Evolutionary conservation across 2,329 filamentous ascomycete species (phyloP).

Genomic region (Madurella mycetomatis): DNA sequence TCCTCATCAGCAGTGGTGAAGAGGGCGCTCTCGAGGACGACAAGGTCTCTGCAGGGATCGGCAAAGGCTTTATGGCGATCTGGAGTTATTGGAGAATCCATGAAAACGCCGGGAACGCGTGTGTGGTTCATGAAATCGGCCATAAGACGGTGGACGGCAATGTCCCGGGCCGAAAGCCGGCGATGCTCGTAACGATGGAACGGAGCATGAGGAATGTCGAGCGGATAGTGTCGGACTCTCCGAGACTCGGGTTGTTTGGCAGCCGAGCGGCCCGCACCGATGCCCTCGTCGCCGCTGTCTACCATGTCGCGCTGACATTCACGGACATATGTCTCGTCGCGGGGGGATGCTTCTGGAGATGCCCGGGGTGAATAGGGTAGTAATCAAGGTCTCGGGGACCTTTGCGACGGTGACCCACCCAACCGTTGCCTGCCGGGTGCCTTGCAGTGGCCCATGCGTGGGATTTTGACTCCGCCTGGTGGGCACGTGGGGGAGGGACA

Average conservation of each 20-base stretch:
- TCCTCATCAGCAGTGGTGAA: not conserved
- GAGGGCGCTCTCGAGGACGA: not conserved
- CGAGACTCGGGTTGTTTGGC: not conserved
- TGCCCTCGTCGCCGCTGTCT: not conserved
- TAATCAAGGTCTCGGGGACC: too few relatives aligned
- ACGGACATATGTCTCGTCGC: not conserved
- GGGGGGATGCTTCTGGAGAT: too few relatives aligned
- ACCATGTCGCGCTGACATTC: not conserved
- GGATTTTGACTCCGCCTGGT: too few relatives aligned
- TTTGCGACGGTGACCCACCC: too few relatives aligned
- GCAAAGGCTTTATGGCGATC: not conserved
- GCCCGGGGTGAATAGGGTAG: too few relatives aligned
- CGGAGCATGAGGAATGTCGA: constrained; percentile 31
- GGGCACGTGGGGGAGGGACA: too few relatives aligned
- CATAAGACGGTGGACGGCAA: constrained; percentile 32
- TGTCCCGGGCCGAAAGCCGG: constrained; percentile 29
- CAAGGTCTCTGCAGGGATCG: not conserved
- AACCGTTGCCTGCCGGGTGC: too few relatives aligned
- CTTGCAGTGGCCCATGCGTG: too few relatives aligned
- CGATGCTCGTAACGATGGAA: constrained; percentile 34
- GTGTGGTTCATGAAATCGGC: constrained; percentile 28
- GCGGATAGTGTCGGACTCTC: constrained; percentile 29
- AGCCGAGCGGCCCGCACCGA: not conserved
- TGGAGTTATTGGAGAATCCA: not conserved
- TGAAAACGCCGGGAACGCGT: constrained; percentile 3